Percentiles rank a stretch among this genome's conserved stretches.
These are phyloP conservation scores for Penicillium sp. DNA, from an alignment of 2,329 filamentous ascomycete genomes.

Conservation along the genomic window DNA sequence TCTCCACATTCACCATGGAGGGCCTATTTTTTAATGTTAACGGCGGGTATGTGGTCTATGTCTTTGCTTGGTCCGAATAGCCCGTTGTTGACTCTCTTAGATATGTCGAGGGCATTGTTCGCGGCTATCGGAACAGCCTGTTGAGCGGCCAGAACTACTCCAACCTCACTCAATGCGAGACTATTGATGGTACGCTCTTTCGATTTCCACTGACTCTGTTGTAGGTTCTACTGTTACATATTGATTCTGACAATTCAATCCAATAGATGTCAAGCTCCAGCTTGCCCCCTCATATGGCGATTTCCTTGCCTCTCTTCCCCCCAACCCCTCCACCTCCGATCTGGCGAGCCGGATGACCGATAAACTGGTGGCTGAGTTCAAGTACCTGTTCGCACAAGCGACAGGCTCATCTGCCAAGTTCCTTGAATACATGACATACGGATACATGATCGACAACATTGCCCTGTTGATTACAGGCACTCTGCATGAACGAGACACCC, in stretches of 20 bases:
- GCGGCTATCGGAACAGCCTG: constrained; percentile 92
- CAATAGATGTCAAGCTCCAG: constrained; percentile 89
- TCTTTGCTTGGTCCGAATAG: background rate
- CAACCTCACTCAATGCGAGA: constrained; percentile 97
- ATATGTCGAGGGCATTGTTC: constrained; percentile 95
- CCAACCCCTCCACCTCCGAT: constrained; percentile 92
- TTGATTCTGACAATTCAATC: constrained; percentile 2
- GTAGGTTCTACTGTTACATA: background rate
- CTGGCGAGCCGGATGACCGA: constrained; percentile 95
- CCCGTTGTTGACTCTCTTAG: constrained; percentile 47
- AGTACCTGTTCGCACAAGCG: constrained; percentile 91
- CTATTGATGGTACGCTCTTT: constrained; percentile 70
- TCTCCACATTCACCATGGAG: constrained; percentile 62
- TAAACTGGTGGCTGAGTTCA: constrained; percentile 96
- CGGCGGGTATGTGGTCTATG: constrained; percentile 66
- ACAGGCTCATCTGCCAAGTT: constrained; percentile 89
- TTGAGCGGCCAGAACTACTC: constrained; percentile 86
- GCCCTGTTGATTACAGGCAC: constrained; percentile 97
- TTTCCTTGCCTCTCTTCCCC: constrained; percentile 87
- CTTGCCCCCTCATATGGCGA: constrained; percentile 96
- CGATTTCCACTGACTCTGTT: background rate
- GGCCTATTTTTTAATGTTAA: constrained; percentile 92
- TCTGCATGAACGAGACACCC: constrained; percentile 92
- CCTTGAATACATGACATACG: constrained; percentile 97
- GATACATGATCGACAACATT: constrained; percentile 99